Percentiles rank a stretch among this genome's conserved stretches.
Conservation (phyloP, 805 yeast genomes). For the Saccharomycopsis sp. region DNA sequence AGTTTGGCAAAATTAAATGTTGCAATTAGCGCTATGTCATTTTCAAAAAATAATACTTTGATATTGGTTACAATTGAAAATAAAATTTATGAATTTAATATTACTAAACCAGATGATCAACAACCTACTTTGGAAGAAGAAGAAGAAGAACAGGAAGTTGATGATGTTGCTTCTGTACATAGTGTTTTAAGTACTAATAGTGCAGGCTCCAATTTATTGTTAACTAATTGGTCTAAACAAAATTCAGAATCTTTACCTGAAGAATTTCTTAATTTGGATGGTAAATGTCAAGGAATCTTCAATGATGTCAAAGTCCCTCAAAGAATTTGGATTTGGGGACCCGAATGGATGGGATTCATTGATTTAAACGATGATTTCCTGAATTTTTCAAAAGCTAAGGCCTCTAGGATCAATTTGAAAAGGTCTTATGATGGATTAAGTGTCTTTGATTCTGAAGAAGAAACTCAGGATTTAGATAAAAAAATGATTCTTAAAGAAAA, state of each 20-base stretch:
- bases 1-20: slow-evolving; percentile 48
- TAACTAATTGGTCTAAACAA: slow-evolving; percentile 70
- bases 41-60: slow-evolving; percentile 41
- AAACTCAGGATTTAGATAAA: slow-evolving; percentile 23
- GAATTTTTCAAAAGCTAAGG: slow-evolving; percentile 5
- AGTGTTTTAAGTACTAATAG: slow-evolving; percentile 17
- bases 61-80: slow-evolving; percentile 65
- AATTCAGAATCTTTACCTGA: slow-evolving; percentile 70
- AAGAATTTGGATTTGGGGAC: slow-evolving; percentile 80
- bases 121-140: not conserved
- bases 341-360: slow-evolving; percentile 66
- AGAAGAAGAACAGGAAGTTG: not conserved
- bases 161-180: not conserved
- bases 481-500: slow-evolving; percentile 18
- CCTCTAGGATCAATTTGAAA: slow-evolving; percentile 24
- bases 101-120: slow-evolving; percentile 20
- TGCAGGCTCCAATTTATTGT: slow-evolving; percentile 25
- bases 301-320: slow-evolving; percentile 29
- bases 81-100: slow-evolving; percentile 58
- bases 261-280: slow-evolving; percentile 44
- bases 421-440: slow-evolving; percentile 34
- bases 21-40: slow-evolving; percentile 50
- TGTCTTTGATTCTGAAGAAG: slow-evolving; percentile 30
- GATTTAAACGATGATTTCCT: slow-evolving; percentile 35
- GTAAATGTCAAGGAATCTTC: slow-evolving; percentile 68